Evolutionary conservation across 192 early-diverging fungal genomes (phyloP), one percentile per base, ranked within the genome.

Genomic region (Rhizoclosmatium globosum): DNA sequence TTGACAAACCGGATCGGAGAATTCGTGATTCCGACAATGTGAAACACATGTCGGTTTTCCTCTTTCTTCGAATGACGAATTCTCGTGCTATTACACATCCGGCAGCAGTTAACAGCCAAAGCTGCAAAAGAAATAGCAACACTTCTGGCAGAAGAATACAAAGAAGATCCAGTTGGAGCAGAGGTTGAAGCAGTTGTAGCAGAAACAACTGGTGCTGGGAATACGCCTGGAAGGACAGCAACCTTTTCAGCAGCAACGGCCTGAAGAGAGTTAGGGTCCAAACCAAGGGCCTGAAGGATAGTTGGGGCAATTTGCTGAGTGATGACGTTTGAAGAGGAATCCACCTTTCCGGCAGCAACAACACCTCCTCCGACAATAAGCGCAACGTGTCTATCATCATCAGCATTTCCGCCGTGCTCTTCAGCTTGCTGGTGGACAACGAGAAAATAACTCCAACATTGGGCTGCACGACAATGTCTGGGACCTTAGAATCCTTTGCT

Each of bases 361-460:
- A 13, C 61, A 11, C 61, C 38, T 31, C 31, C 31, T 9, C 61
- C 61, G 0, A 64, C 61, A 47, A 77, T 9, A 13, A 77, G 43
- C 1, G 17, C 60, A 6, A 77, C 76, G 48, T 77, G 76, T 1
- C 47, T 45, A 9, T 77, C 76, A 19, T 77, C 76, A 13, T 42
- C 74, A 4, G 65, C 44, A 23, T 38, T 43, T 66, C 76, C 76
- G 0, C 76, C 67, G 67, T 77, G 76, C 58, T 77, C 76, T 21
- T 48, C 68, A 44, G 43, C 42, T 77, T 77, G 42, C 31, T 48
- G 3, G 41, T 44, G 42, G 76, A 56, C 11, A 3, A 11, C 0
- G 65, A 56, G 67, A 72, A 77, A 39, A 77, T 70, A 39, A 77
- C 76, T 19, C 65, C 76, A n/a, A 42, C 38, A 6, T 70, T 77